Percentiles rank a stretch among this genome's conserved stretches.
Conservation (phyloP, 2,329 filamentous ascomycete species). For the Monosporascus sp. region DNA sequence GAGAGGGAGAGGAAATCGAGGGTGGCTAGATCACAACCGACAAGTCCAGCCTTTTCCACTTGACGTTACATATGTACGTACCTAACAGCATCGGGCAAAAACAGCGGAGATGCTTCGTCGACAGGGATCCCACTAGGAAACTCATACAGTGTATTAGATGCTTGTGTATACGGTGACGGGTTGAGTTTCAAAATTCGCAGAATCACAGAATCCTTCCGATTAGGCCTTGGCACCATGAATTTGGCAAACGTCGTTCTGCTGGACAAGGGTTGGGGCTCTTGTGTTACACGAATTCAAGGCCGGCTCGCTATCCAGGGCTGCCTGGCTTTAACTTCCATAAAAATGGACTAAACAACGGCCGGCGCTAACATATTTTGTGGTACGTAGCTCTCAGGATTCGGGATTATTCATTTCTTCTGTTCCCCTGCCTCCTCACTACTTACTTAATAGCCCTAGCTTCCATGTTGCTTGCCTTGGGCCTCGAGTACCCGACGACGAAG, state of each 20-base stretch:
- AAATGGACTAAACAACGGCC: background rate
- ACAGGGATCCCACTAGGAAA: background rate
- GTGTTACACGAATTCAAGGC: background rate
- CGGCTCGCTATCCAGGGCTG: background rate
- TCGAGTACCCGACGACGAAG: no score
- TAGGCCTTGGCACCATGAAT: no score
- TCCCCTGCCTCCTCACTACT: background rate
- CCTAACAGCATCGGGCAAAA: background rate
- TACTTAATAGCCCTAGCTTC: background rate
- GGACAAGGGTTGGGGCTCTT: background rate
- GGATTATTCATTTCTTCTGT: background rate
- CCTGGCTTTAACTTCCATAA: background rate
- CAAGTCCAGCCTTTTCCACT: background rate
- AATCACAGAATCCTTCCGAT: no score
- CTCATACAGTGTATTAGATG: background rate
- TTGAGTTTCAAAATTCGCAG: background rate
- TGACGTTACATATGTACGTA: no score
- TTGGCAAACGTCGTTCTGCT: background rate
- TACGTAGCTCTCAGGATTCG: background rate
- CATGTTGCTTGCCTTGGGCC: background rate
- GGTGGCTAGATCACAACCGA: background rate
- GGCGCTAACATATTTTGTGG: background rate
- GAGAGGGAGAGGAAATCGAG: background rate
- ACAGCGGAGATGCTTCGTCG: background rate
- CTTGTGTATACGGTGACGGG: background rate